Conservation (phyloP, 2,329 filamentous ascomycete species). For the Claviceps sp. region DNA sequence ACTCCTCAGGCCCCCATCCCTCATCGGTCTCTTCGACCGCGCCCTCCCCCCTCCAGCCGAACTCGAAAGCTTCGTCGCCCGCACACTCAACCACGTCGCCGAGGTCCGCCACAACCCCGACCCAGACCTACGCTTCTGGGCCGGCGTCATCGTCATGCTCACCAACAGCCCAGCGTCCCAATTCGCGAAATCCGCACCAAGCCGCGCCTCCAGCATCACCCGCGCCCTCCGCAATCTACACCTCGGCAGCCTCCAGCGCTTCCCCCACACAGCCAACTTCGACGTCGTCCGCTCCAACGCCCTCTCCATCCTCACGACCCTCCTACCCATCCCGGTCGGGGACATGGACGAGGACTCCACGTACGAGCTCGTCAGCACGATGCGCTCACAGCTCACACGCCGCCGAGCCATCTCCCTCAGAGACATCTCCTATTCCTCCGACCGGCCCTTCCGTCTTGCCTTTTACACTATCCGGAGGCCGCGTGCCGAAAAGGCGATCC, state of each 20-base stretch:
- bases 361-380: background rate
- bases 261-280: constrained; percentile 7
- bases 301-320: constrained; percentile 4
- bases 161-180: constrained; percentile 1
- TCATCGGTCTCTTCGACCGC: constrained; percentile 1
- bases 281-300: constrained; percentile 7
- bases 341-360: background rate
- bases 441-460: constrained; percentile 2
- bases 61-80: constrained; percentile 3
- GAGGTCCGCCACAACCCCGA: background rate
- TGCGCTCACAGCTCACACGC: constrained; percentile 1
- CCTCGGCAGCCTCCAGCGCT: constrained; percentile 2
- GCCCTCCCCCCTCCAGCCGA: constrained; percentile 1
- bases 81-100: background rate
- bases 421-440: background rate
- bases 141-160: constrained; percentile 3
- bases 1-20: constrained; percentile 2
- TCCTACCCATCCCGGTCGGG: constrained; percentile 6
- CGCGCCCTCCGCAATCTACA: constrained; percentile 5
- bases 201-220: constrained; percentile 2
- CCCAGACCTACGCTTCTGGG: constrained; percentile 1
- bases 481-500: constrained; percentile 1
- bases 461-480: constrained; percentile 5
- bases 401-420: background rate
- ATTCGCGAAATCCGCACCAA: constrained; percentile 1